phyloP scores from a whole-genome alignment of 1,139 yeast species.

The Yamadazyma taylorii region DNA sequence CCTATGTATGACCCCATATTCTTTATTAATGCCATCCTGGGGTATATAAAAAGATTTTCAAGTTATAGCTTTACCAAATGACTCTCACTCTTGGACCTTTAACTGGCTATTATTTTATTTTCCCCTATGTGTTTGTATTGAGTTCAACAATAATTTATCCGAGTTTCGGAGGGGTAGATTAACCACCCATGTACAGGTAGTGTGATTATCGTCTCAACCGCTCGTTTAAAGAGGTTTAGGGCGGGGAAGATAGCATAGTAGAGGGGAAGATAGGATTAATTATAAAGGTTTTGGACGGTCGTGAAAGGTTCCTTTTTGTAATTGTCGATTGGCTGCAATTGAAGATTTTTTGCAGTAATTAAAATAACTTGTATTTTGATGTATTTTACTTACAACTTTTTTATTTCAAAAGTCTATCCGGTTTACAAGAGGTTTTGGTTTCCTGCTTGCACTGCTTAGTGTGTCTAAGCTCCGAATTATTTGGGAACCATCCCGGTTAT shows the following conservation, averaged over 20 bases:
- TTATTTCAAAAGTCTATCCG: background rate
- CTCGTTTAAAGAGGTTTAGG: too few species aligned
- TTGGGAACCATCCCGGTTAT: background rate
- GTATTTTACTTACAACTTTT: background rate
- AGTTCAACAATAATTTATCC: slow-evolving; percentile 8
- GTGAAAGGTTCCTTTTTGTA: too few species aligned
- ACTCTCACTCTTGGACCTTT: too few species aligned
- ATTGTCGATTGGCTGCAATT: background rate
- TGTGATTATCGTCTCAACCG: too few species aligned
- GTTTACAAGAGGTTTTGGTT: background rate
- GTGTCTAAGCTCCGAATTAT: background rate
- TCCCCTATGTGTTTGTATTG: slow-evolving; percentile 10
- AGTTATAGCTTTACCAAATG: too few species aligned
- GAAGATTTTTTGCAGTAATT: slow-evolving; percentile 1
- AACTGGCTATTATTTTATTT: background rate
- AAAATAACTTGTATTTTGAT: background rate
- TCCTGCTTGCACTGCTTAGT: too few species aligned
- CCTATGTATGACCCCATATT: too few species aligned
- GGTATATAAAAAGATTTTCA: too few species aligned
- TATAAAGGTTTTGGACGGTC: too few species aligned
- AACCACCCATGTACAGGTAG: background rate
- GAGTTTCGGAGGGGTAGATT: slow-evolving; percentile 16
- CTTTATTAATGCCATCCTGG: too few species aligned
- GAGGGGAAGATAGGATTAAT: background rate
- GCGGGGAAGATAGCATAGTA: too few species aligned